Conservation (phyloP, 2,329 filamentous ascomycete species). For the Talaromyces sp. region DNA sequence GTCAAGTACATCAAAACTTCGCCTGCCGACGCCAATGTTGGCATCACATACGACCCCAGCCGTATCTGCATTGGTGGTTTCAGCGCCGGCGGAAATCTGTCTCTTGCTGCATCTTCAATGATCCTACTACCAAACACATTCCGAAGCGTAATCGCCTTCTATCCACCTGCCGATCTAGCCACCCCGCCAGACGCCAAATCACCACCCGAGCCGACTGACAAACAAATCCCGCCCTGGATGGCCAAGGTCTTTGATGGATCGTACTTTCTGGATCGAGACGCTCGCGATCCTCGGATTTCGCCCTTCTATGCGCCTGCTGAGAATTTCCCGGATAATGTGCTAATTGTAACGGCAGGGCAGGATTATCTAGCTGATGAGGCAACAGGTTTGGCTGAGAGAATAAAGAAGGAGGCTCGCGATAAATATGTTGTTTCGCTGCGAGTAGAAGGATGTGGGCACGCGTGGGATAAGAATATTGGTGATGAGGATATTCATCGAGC, state of each 20-base stretch:
- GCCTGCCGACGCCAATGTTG: slow-evolving; percentile 22
- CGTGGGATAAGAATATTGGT: slow-evolving; percentile 16
- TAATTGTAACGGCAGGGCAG: slow-evolving; percentile 27
- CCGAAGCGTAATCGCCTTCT: slow-evolving; percentile 31
- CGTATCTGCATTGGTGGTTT: slow-evolving; percentile 38
- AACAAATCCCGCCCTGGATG: slow-evolving; percentile 26
- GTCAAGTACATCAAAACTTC: slow-evolving; percentile 23
- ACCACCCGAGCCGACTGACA: slow-evolving; percentile 19
- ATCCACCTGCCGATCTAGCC: slow-evolving; percentile 27
- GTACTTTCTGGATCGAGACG: slow-evolving; percentile 29
- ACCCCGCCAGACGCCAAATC: slow-evolving; percentile 16
- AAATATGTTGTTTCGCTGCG: slow-evolving; percentile 10
- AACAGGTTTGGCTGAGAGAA: slow-evolving; percentile 24
- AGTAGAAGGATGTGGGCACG: slow-evolving; percentile 16
- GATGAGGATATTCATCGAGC: neutral
- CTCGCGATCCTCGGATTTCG: slow-evolving; percentile 27
- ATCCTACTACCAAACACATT: neutral
- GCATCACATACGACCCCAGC: slow-evolving; percentile 26
- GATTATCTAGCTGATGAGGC: slow-evolving; percentile 27
- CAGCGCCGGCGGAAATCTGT: slow-evolving; percentile 41
- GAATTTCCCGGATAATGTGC: slow-evolving; percentile 28
- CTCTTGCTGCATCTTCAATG: slow-evolving; percentile 31
- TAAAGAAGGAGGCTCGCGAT: slow-evolving; percentile 20
- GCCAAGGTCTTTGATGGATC: slow-evolving; percentile 26
- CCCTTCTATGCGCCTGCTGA: slow-evolving; percentile 28